A percentile compares a stretch with the other conserved stretches of the same genome.
phyloP scores from a whole-genome alignment of 2,329 filamentous ascomycete genomes.

The Nothomitra cinnamomea region DNA sequence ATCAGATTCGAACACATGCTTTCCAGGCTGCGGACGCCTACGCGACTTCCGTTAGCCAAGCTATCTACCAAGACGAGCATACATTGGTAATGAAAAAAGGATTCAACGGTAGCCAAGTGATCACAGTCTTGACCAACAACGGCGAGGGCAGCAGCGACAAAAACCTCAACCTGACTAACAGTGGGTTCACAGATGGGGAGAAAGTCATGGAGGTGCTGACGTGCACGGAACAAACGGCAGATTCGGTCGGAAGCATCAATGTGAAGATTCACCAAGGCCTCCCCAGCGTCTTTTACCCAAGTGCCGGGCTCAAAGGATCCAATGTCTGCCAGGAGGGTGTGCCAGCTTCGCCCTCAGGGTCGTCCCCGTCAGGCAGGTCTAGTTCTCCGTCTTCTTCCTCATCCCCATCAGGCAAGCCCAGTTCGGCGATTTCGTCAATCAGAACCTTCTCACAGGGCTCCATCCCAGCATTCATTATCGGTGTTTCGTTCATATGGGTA shows the following conservation, averaged over 20 bases:
- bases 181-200: constrained; percentile 15
- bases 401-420: not conserved
- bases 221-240: constrained; percentile 16
- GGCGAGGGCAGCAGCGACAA: constrained; percentile 14
- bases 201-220: constrained; percentile 22
- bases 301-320: constrained; percentile 11
- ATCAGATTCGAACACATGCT: constrained; percentile 31
- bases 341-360: not conserved
- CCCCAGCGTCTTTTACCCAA: constrained; percentile 14
- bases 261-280: constrained; percentile 13
- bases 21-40: constrained; percentile 16
- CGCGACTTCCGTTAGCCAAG: constrained; percentile 22
- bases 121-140: constrained; percentile 21
- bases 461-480: not conserved
- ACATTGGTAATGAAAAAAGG: constrained; percentile 32
- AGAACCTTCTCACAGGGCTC: not conserved
- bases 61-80: constrained; percentile 24
- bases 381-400: too few species aligned
- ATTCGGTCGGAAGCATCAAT: constrained; percentile 10
- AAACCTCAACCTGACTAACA: constrained; percentile 14
- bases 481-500: not conserved
- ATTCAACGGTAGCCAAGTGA: constrained; percentile 18
- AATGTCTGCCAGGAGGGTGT: constrained; percentile 11
- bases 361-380: not conserved
- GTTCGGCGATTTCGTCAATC: not conserved